Conservation (phyloP, 2,329 filamentous ascomycete species). For the Sordariomycetes sp. region DNA sequence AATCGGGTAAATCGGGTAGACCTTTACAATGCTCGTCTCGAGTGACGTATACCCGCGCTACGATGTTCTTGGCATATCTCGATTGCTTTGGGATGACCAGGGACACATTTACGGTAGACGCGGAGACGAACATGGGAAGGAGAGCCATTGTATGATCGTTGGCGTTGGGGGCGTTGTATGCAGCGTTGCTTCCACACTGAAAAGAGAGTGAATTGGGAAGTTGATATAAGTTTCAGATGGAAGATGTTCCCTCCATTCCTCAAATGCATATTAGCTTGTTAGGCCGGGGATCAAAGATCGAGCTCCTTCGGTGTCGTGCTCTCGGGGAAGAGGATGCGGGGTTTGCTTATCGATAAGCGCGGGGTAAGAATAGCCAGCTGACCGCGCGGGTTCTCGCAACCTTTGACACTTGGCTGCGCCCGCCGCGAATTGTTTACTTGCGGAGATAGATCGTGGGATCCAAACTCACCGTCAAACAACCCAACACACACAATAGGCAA, state of each 20-base stretch:
- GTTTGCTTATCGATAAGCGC: constrained; percentile 4
- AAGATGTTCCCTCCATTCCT: too few relatives aligned
- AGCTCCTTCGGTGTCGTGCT: neutral
- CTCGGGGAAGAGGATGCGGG: neutral
- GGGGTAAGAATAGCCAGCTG: neutral
- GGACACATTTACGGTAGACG: neutral
- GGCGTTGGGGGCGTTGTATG: neutral
- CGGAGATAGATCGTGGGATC: neutral
- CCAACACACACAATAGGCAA: neutral
- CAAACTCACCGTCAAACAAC: neutral
- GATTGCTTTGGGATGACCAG: neutral
- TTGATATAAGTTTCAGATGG: too few relatives aligned
- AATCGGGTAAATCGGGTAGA: neutral
- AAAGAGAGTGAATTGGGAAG: too few relatives aligned
- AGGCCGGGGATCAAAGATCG: neutral
- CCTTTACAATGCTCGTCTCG: neutral
- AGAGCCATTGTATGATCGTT: neutral
- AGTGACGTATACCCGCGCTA: neutral
- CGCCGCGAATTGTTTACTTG: neutral
- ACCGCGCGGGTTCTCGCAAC: neutral
- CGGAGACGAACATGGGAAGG: neutral
- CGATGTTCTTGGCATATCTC: neutral
- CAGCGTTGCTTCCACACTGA: neutral
- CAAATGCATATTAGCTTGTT: too few relatives aligned
- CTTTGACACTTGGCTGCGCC: neutral